Evolutionary conservation across 2,329 filamentous ascomycete species (phyloP).

Genomic region (Claviceps arundinis): DNA sequence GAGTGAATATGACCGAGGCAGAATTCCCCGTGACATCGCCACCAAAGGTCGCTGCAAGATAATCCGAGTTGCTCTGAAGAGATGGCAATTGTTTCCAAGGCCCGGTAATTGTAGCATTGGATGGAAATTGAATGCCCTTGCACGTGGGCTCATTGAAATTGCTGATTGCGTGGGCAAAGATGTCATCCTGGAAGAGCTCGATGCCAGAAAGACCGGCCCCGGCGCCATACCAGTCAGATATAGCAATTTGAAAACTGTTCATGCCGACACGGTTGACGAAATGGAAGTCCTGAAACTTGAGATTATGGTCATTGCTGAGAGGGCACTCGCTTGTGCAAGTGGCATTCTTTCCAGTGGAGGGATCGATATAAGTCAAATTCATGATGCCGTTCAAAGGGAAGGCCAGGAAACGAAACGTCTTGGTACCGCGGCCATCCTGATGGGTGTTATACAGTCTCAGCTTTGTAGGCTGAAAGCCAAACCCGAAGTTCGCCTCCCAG

Average conservation of each 20-base stretch:
- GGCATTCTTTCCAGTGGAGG: constrained; percentile 48
- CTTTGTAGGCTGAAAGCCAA: constrained; percentile 76
- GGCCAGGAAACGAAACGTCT: constrained; percentile 76
- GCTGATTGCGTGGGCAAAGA: constrained; percentile 72
- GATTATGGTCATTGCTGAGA: constrained; percentile 54
- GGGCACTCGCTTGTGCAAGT: constrained; percentile 76
- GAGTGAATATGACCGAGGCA: constrained; percentile 63
- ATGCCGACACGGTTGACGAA: constrained; percentile 85
- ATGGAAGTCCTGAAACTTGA: constrained; percentile 73
- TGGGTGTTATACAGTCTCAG: constrained; percentile 81
- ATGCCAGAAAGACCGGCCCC: constrained; percentile 80
- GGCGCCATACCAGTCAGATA: constrained; percentile 73
- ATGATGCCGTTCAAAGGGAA: constrained; percentile 84
- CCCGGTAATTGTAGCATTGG: constrained; percentile 56
- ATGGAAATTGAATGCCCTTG: constrained; percentile 44
- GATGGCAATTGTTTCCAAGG: constrained; percentile 61
- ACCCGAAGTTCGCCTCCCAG: constrained; percentile 74
- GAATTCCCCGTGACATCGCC: constrained; percentile 40
- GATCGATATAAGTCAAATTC: constrained; percentile 86
- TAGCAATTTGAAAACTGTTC: constrained; percentile 72
- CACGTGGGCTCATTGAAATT: constrained; percentile 84
- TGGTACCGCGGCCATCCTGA: constrained; percentile 70
- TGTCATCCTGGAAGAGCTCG: constrained; percentile 74
- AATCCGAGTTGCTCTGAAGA: constrained; percentile 57
- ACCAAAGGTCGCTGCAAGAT: constrained; percentile 56